Base-by-base conservation (phyloP, 2,329 filamentous ascomycete genomes). In the Trichoderma sp. region DNA sequence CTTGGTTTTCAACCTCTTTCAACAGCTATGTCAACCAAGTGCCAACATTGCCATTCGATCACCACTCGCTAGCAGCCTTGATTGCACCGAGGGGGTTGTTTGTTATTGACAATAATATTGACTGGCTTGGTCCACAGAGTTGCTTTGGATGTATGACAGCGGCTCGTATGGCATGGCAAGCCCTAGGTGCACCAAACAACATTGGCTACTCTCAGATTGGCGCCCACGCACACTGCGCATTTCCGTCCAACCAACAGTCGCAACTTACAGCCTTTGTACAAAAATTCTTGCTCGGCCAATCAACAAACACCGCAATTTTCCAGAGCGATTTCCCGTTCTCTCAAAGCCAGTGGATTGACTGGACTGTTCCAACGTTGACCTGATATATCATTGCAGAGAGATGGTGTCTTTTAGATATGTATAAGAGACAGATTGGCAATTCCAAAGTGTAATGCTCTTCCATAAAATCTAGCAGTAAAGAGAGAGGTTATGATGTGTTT, bases 151-250 rank as follows among this genome's bases (percentile, higher is more conserved):
- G 61, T 9, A 64, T 64, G 61, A 56, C 61, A 10, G 27, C 61
- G 13, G 61, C 61, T 34, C 61, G 53, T 34, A 56, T 6, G n/a
- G 61, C 61, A 34, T 64, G 61, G 50, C 61, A 64, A 29, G 61
- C 61, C 35, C 27, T 64, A 3, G 61, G 61, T 5, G 61, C 34
- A 8, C 37, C 61, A n/a, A 35, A 56, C 3, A 39, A 56, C 3
- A 64, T 64, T n/a, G 61, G 61, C 2, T 64, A 64, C 9, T 64
- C 61, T 5, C 61, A 64, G 27, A 64, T 64, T 56, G 50, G 61
- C n/a, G 37, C 61, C 10, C 61, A 64, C 37, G 61, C 25, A n/a
- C 61, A 64, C 29, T 64, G 50, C 19, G 61, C 50, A 32, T 64
- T 64, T 15, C 61, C 61, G 13, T 56, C 50, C 4, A 64, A 56